Evolutionary conservation across 495 filamentous ascomycete species (phyloP), one percentile per base, ranked within the genome.

Genomic region (Zalerion maritima): DNA sequence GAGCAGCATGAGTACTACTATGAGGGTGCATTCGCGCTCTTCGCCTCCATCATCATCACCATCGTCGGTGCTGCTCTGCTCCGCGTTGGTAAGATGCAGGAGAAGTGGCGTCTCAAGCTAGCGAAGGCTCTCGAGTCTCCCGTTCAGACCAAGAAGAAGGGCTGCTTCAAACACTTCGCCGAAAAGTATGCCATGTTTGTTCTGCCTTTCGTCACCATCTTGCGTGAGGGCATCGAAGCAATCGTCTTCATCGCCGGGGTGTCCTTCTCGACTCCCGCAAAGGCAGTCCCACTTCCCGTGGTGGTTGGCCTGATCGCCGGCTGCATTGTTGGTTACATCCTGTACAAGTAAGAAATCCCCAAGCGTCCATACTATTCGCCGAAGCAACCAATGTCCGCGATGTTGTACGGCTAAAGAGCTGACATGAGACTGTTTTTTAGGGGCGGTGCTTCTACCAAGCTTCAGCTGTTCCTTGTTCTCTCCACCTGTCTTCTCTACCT

Each of bases 401-500:
- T 21, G 14, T 12, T 12, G 14, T 23, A 6, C 16, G 5, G 23
- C 10, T 27, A 10, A 28, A 73, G 69, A 29, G 64, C 68, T 24
- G 69, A 63, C n/a, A 67, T 63, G 25, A n/a, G 27, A 14, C 3
- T 11, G 20, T 24, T 11, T 11, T 14, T 10, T 18, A 67, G 63
- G 49, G 54, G 60, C 31, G 64, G 63, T 12, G 54, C 62, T 12
- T 55, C 64, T 5, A 61, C 75, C 6, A 73, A 70, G 16, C 50
- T 92, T 31, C 81, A 87, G 40, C 54, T 78, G 27, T 92, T 92
- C 61, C 55, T 92, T 7, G 70, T 89, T 38, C 46, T 71, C 25
- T 87, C 81, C 3, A 89, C 82, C 5, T 86, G 79, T 44, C 66
- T 89, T 43, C 60, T 92, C 3, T 92, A 92, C 40, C 70, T 92